Evolutionary conservation across 768 basidiomycete species (phyloP), one percentile per base, ranked within the genome.

Genomic region (Hydnomerulius pinastri): DNA sequence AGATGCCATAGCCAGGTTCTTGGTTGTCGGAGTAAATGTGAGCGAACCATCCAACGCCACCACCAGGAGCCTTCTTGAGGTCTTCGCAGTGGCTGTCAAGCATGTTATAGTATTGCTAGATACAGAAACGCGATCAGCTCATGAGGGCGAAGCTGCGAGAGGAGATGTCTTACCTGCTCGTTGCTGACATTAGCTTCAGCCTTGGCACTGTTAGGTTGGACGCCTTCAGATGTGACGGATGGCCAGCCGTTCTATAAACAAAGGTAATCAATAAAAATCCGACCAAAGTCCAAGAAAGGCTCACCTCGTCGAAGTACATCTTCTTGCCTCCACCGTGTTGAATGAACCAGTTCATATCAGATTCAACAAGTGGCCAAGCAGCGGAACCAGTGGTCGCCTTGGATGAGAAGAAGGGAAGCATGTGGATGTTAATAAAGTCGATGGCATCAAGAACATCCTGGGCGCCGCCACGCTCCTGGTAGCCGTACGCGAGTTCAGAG

Each of bases 21-120:
- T 81, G 77, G 52, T 66, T 51, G 59, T 89, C 89, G 2, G 82
- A 81, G 60, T 89, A 90, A 46, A 90, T 83, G 62, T 90, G 89
- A 23, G 85, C 86, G 58, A 91, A 91, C 89, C 88, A 91, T 10
- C 88, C 86, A 29, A 90, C 70, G 20, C 86, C 86, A 18, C 86
- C 86, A 3, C 77, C 78, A 24, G 67, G 53, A 21, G 79, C 78
- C 0, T 55, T 59, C 67, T 90, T 90, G 59, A 90, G 73, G 57
- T 81, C 74, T 9, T 71, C 59, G 59, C 88, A 90, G 47, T 85
- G 77, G 1, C 71, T 63, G 55, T 91, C 86, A 13, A 90, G 77
- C 11, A 90, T 65, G 17, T 67, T 66, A 53, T 73, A 89, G 60
- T 89, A 90, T 49, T 87, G 54, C 54, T 58, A 46, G 18, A 32